Evolutionary conservation across 2,329 filamentous ascomycete species (phyloP).

Genomic region (Aspergillus thermomutatus): DNA sequence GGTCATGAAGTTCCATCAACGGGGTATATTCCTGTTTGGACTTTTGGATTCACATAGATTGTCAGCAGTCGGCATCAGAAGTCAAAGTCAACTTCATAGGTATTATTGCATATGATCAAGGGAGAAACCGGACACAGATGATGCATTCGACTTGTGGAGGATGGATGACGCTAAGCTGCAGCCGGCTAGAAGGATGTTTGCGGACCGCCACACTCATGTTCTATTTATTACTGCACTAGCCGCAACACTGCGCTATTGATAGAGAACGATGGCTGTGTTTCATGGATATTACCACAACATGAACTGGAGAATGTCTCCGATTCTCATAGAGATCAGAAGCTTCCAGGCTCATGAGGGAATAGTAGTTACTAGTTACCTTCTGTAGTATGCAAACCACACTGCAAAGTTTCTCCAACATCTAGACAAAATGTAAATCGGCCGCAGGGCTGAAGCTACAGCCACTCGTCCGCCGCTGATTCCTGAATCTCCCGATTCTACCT

Average conservation of each 20-base stretch:
- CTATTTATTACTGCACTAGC: neutral
- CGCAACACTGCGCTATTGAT: neutral
- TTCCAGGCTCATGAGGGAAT: neutral
- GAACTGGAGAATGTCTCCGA: neutral
- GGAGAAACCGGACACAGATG: neutral
- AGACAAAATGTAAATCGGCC: neutral
- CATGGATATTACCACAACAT: too few relatives aligned
- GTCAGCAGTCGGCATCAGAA: neutral
- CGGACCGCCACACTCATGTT: neutral
- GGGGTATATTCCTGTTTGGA: neutral
- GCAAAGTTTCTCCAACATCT: neutral
- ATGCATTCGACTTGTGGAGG: neutral
- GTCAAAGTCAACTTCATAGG: neutral
- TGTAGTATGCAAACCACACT: too few relatives aligned
- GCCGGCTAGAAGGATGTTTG: neutral
- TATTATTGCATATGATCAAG: neutral
- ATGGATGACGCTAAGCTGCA: neutral
- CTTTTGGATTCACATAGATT: neutral
- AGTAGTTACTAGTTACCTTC: neutral
- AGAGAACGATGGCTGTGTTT: neutral
- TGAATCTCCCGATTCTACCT: conserved; percentile 30
- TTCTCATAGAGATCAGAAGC: neutral
- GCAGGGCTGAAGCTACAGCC: conserved; percentile 10
- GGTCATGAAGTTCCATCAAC: neutral
- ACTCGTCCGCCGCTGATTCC: conserved; percentile 22